Percentiles rank a stretch among this genome's conserved stretches.
These are phyloP conservation scores for Phoma sp. DNA, from an alignment of 2,329 filamentous ascomycete genomes.

Conservation along the genomic window DNA sequence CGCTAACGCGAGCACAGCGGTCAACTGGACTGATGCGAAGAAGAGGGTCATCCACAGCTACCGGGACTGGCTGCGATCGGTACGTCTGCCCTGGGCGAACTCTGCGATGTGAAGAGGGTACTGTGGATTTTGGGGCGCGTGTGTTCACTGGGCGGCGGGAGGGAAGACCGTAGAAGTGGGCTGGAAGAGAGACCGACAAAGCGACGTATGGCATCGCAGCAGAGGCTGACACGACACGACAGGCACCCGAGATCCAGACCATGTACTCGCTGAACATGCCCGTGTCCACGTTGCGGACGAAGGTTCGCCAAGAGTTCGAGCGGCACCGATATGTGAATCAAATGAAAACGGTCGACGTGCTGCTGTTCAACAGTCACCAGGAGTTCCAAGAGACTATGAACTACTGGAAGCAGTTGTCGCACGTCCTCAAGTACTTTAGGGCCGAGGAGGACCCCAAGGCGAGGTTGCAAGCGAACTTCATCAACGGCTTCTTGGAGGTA, in stretches of 20 bases:
- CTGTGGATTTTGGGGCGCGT: background rate
- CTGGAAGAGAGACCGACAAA: background rate
- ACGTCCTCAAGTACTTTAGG: slow-evolving; percentile 97
- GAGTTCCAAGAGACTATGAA: slow-evolving; percentile 99
- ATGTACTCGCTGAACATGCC: slow-evolving; percentile 96
- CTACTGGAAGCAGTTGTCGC: slow-evolving; percentile 97
- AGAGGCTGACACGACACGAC: slow-evolving; percentile 24
- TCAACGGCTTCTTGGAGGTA: slow-evolving; percentile 94
- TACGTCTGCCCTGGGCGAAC: slow-evolving; percentile 60
- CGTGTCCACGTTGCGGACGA: slow-evolving; percentile 84
- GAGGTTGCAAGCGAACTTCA: slow-evolving; percentile 85
- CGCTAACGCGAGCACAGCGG: slow-evolving; percentile 62
- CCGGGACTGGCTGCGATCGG: slow-evolving; percentile 93
- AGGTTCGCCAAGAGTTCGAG: slow-evolving; percentile 97
- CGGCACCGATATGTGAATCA: slow-evolving; percentile 92
- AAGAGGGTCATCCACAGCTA: slow-evolving; percentile 86
- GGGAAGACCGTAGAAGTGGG: background rate
- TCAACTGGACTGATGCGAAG: slow-evolving; percentile 88
- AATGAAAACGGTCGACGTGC: slow-evolving; percentile 83
- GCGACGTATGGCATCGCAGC: background rate
- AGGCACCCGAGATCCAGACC: slow-evolving; percentile 95
- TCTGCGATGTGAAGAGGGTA: slow-evolving; percentile 2
- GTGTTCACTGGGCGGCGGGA: background rate
- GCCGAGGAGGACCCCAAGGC: slow-evolving; percentile 79
- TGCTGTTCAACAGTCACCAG: slow-evolving; percentile 87